Evolutionary conservation across 2,329 filamentous ascomycete species (phyloP), one percentile per base, ranked within the genome.

Genomic region (Alternaria triticina): DNA sequence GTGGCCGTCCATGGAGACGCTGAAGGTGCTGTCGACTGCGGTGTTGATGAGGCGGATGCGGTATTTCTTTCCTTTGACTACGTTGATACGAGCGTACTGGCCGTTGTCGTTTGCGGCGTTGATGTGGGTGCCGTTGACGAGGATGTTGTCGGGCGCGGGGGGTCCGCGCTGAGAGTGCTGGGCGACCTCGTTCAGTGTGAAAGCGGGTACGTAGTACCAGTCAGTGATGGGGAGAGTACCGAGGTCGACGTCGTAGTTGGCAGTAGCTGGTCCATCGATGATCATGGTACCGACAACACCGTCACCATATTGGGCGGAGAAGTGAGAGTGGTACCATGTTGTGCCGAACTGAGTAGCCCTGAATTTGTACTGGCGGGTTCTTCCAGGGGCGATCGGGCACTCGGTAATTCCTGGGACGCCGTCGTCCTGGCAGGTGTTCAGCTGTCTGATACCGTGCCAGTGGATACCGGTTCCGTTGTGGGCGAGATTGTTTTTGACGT

Each of bases 301-400:
- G 20, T 82, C 80, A 12, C 77, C 81, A 58, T 83, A 83, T 62
- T 83, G 82, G 11, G 76, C 74, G 30, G 75, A 78, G 70, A 77
- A 81, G 61, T 83, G 82, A 22, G 76, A 79, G 59, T 83, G 82
- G 59, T 83, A 83, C 81, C 81, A 83, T 10, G 71, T 68, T 36
- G 81, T 83, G 13, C 82, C 82, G 45, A 82, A 82, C 63, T 83
- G 82, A 0, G 83, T 86, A 4, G 85, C 86, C 46, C 82, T 82
- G 79, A 86, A 90, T 3, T 76, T 84, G 77, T 91, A 91, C 2
- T 85, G 88, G 47, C 83, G 82, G 2, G 81, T 81, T 6, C 84
- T 76, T 0, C 86, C 86, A 0, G 90, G 89, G 5, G 88, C 82
- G 64, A 91, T 88, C 1, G 90, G 90, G 67, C 90, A 93, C 75